Base-by-base conservation (phyloP, 2,329 filamentous ascomycete genomes). In the Ophiostoma australiae region DNA sequence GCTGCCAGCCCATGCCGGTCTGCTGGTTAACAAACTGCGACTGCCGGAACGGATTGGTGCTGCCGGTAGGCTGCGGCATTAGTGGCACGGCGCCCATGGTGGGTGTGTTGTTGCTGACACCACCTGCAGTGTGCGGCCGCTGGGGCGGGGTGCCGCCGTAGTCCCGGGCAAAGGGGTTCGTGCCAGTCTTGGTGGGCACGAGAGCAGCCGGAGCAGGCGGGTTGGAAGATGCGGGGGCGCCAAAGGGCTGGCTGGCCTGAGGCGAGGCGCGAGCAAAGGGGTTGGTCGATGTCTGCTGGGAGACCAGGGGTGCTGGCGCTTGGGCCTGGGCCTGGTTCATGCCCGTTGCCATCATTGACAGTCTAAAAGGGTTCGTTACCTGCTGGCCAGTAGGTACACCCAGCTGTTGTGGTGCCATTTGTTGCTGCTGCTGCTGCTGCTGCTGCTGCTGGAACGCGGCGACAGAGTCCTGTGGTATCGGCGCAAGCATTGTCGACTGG, bases 1-100 rank as follows among this genome's bases (percentile, higher is more conserved):
- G 86, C 79, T 97, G 94, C 93, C 95, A 98, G 1, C 92, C 92
- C 79, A 92, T 85, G 0, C 94, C 94, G 0, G 93, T 97, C 73
- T 89, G 85, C 77, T 97, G 93, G 77, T 97, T 95, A 69, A 97
- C 90, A 79, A 97, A 97, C 4, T 90, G 89, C 66, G 91, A 92
- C 78, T 98, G 93, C 20, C 95, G 87, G 85, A 98, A 98, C 0
- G 95, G 95, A 77, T 99, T 99, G 1, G 94, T 97, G 76, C 88
- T 93, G 10, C 93, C 94, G 0, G 94, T 97, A 1, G 90, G 86
- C 76, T 94, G 93, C 1, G 93, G 88, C 70, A 86, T 85, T 5
- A 95, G 81, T 13, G 79, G 80, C 44, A 80, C 80, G 27, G 80
- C 81, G 67, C 41, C 35, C n/a, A 69, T 27, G 0, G 58, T 55